phyloP scores from a whole-genome alignment of 345 rosid genomes.

The Draba incana region DNA sequence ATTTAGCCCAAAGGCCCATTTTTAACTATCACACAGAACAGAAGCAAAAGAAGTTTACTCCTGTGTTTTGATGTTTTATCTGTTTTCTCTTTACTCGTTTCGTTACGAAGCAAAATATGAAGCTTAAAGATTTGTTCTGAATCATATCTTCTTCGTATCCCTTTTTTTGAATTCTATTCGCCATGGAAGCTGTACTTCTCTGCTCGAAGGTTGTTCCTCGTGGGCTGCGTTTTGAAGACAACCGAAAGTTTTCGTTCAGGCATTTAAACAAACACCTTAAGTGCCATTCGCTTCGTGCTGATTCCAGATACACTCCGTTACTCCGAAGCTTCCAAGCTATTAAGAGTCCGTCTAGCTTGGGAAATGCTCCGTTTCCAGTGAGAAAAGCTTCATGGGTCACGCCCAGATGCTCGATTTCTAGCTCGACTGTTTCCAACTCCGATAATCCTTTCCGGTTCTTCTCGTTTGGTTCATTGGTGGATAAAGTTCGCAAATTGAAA shows the following conservation, averaged over 20 bases:
- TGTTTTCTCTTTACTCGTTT: not conserved
- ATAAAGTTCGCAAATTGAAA: slow-evolving; percentile 45
- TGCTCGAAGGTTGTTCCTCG: slow-evolving; percentile 51
- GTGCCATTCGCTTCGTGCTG: slow-evolving; percentile 32
- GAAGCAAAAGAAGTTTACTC: slow-evolving; percentile 4
- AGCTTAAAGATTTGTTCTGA: slow-evolving; percentile 27
- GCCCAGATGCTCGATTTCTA: slow-evolving; percentile 57
- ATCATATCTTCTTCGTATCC: slow-evolving; percentile 16
- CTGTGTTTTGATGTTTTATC: slow-evolving; percentile 7
- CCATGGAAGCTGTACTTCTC: slow-evolving; percentile 70
- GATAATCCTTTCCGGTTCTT: slow-evolving; percentile 45
- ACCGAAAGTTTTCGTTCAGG: slow-evolving; percentile 47
- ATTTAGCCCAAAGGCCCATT: slow-evolving; percentile 26
- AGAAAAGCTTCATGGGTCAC: slow-evolving; percentile 43
- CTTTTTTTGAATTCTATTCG: not conserved
- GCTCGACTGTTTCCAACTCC: slow-evolving; percentile 44
- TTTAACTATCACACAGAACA: not conserved
- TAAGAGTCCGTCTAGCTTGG: slow-evolving; percentile 32
- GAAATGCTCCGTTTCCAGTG: slow-evolving; percentile 21
- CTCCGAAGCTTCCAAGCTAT: slow-evolving; percentile 34
- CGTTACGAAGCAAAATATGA: slow-evolving; percentile 18
- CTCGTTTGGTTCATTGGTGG: slow-evolving; percentile 51
- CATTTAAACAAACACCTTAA: slow-evolving; percentile 69
- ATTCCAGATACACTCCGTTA: slow-evolving; percentile 16
- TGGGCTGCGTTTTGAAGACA: slow-evolving; percentile 14